These are phyloP conservation scores for Penicillium sp. DNA, from an alignment of 2,329 filamentous ascomycete species.

Conservation along the genomic window DNA sequence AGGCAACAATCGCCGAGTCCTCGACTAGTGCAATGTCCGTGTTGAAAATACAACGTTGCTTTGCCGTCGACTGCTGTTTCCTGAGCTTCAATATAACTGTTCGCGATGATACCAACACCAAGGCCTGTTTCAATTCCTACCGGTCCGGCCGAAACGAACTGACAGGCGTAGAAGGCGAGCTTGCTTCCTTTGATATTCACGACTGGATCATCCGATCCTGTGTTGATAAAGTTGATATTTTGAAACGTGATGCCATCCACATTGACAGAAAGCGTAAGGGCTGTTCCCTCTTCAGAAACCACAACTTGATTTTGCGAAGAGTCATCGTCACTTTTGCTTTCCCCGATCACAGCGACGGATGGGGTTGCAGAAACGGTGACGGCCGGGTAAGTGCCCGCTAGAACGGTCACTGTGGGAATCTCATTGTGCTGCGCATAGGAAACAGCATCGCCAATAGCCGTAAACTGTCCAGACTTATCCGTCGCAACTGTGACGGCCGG, in stretches of 20 bases:
- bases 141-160: constrained; percentile 42
- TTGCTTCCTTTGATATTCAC: constrained; percentile 40
- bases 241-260: constrained; percentile 36
- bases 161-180: constrained; percentile 47
- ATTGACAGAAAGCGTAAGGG: constrained; percentile 33
- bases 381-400: constrained; percentile 48
- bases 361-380: constrained; percentile 43
- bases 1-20: constrained; percentile 37
- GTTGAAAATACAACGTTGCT: constrained; percentile 45
- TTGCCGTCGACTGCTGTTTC: constrained; percentile 46
- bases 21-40: constrained; percentile 44
- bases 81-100: constrained; percentile 47
- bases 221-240: constrained; percentile 41
- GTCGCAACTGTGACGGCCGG: constrained; percentile 46
- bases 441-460: constrained; percentile 48
- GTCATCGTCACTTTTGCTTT: constrained; percentile 27
- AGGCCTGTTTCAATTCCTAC: constrained; percentile 28
- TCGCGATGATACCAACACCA: constrained; percentile 42
- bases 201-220: constrained; percentile 16
- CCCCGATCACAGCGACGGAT: constrained; percentile 45
- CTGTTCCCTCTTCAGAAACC: constrained; percentile 27
- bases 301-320: constrained; percentile 42
- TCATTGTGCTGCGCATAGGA: constrained; percentile 44
- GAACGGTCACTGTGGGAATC: constrained; percentile 47
- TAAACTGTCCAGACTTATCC: constrained; percentile 48